phyloP scores from a whole-genome alignment of 2,329 filamentous ascomycete genomes.

The Fusarium zealandicum region DNA sequence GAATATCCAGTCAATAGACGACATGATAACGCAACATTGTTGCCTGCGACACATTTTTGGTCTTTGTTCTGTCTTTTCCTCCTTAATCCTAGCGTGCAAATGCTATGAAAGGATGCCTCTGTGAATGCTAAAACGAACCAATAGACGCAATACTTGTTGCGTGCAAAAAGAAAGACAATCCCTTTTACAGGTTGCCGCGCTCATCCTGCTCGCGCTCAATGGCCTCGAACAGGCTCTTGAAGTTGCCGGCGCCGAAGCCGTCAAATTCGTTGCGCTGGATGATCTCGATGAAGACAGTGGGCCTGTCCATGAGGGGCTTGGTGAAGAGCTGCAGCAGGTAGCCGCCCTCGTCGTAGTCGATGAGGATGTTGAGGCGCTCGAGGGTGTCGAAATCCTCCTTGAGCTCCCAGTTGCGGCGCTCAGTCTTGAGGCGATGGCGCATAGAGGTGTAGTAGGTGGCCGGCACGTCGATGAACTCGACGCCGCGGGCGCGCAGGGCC shows the following conservation, averaged over 20 bases:
- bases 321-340: constrained; percentile 82
- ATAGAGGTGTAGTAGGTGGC: constrained; percentile 85
- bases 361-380: constrained; percentile 81
- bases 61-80: constrained; percentile 2
- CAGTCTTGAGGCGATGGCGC: constrained; percentile 73
- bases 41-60: constrained; percentile 15
- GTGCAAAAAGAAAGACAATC: not conserved
- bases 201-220: constrained; percentile 92
- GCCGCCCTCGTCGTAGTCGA: constrained; percentile 93
- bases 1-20: constrained; percentile 13
- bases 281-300: constrained; percentile 95
- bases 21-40: constrained; percentile 17
- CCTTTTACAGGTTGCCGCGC: constrained; percentile 76
- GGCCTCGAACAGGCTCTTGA: constrained; percentile 93
- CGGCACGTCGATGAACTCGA: constrained; percentile 92
- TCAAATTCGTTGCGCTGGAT: constrained; percentile 91
- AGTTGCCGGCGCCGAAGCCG: constrained; percentile 94
- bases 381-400: constrained; percentile 82
- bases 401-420: constrained; percentile 67
- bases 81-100: not conserved
- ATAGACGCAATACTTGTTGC: constrained; percentile 2
- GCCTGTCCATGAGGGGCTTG: constrained; percentile 91
- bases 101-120: not conserved
- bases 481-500: constrained; percentile 82
- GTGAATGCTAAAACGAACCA: not conserved